Evolutionary conservation across 257 asterid species (phyloP), one percentile per base, ranked within the genome.

Genomic region (Echites panduratus): DNA sequence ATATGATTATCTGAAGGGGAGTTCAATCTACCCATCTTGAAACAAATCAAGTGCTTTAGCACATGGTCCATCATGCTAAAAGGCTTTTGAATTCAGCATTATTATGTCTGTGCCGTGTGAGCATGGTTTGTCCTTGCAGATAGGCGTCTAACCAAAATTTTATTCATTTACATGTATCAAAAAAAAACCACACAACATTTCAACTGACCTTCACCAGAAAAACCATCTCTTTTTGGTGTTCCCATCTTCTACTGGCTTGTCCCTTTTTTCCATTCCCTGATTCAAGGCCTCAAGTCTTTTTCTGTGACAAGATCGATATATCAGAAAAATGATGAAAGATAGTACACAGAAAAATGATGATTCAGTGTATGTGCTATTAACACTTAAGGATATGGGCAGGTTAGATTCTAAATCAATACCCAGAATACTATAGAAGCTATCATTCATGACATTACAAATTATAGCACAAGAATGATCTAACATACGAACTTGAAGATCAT

Each of bases 261-360:
- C 91, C 63, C 74, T 84, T 71, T 76, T 86, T 44, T 90, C 93
- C 80, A 90, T 83, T 80, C 98, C 98, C 73, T 82, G 86, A 84
- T 90, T 86, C 80, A 93, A 84, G 22, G 95, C 84, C 44, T 89
- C 97, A 38, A 90, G 71, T 72, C 97, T 77, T 73, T 53, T 86
- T 90, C 98, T 92, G 81, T 72, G 67, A 10, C 16, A 35, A 44
- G 57, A 73, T 62, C 66, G 73, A 62, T 3, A 9, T 10, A 62
- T 62, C 44, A 14, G 14, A 53, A 32, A 19, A 63, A 27, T 50
- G 40, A 38, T 22, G 4, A 35, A 14, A 45, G 73, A 44, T 22
- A 49, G 24, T 5, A 50, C 32, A 62, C 64, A 19, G 22, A 41
- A 0, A 65, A 9, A 27, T 56, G 62, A 35, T 68, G 13, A 57